These are phyloP conservation scores for Austroboletus olivaceoglutinosus DNA, from an alignment of 1,284 basidiomycete genomes.

Conservation along the genomic window DNA sequence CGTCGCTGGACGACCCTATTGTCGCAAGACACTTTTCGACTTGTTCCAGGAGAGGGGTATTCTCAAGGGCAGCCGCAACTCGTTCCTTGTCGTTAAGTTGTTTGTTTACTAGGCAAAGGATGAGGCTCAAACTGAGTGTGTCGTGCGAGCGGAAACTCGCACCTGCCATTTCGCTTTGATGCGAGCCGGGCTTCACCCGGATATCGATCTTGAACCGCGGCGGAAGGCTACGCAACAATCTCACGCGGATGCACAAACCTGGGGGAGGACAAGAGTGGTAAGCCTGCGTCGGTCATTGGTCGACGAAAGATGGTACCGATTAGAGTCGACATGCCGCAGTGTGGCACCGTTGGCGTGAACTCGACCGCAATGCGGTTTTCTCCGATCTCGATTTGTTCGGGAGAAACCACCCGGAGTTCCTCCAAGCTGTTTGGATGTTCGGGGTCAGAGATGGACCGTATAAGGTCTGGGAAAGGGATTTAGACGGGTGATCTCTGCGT, in stretches of 20 bases:
- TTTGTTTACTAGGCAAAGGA: conserved; percentile 76
- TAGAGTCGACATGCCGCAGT: conserved; percentile 96
- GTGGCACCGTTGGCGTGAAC: conserved; percentile 97
- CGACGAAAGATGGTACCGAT: conserved; percentile 60
- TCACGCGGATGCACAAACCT: conserved; percentile 92
- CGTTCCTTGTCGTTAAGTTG: conserved; percentile 99
- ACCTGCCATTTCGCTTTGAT: conserved; percentile 92
- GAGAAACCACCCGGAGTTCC: conserved; percentile 93
- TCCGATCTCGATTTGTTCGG: conserved; percentile 78
- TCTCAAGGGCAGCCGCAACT: conserved; percentile 96
- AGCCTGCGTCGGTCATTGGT: background rate
- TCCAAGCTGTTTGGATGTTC: conserved; percentile 98
- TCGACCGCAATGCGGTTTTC: conserved; percentile 79
- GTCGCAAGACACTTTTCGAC: conserved; percentile 83
- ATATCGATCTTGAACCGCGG: conserved; percentile 95
- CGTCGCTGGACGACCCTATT: conserved; percentile 15
- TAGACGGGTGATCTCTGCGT: background rate
- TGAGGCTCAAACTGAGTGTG: background rate
- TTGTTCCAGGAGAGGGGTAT: conserved; percentile 81
- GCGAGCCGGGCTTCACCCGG: conserved; percentile 88
- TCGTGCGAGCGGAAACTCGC: conserved; percentile 19
- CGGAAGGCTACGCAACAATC: conserved; percentile 87
- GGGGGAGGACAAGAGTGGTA: conserved; percentile 1
- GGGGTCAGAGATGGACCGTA: conserved; percentile 92
- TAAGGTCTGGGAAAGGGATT: conserved; percentile 61